Evolutionary conservation across 1,284 basidiomycete genomes (phyloP).

Genomic region (Ustilago shanxiensis): DNA sequence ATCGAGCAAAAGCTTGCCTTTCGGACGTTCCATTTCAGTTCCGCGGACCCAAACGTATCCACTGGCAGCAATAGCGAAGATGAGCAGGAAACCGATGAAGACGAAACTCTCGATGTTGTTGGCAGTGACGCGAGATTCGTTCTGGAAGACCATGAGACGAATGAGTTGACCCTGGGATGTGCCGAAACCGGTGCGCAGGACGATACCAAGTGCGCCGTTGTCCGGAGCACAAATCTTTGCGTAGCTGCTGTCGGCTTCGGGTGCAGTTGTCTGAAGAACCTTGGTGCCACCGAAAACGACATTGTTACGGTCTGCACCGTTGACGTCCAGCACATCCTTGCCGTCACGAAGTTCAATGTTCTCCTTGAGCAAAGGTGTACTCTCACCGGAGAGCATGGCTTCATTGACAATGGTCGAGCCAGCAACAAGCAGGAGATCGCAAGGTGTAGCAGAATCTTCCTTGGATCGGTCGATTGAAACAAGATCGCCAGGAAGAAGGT

Average conservation of each 20-base stretch:
- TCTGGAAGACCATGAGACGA: constrained; percentile 70
- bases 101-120: constrained; percentile 69
- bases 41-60: constrained; percentile 68
- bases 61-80: constrained; percentile 68
- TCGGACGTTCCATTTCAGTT: constrained; percentile 65
- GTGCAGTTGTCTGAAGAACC: constrained; percentile 66
- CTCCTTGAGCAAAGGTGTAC: constrained; percentile 69
- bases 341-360: constrained; percentile 66
- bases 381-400: constrained; percentile 70
- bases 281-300: constrained; percentile 70
- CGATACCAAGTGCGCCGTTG: constrained; percentile 64
- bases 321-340: constrained; percentile 64
- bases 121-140: constrained; percentile 67
- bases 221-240: constrained; percentile 62
- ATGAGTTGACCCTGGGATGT: constrained; percentile 70
- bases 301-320: constrained; percentile 67
- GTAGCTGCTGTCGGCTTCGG: constrained; percentile 50
- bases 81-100: constrained; percentile 68
- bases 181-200: constrained; percentile 69
- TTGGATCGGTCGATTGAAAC: constrained; percentile 68
- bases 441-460: constrained; percentile 67
- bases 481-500: constrained; percentile 68
- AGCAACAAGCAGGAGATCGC: constrained; percentile 62
- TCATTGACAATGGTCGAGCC: constrained; percentile 69
- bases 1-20: constrained; percentile 69